These are phyloP conservation scores for Megacollybia platyphylla DNA, from an alignment of 1,284 basidiomycete species.

Conservation along the genomic window DNA sequence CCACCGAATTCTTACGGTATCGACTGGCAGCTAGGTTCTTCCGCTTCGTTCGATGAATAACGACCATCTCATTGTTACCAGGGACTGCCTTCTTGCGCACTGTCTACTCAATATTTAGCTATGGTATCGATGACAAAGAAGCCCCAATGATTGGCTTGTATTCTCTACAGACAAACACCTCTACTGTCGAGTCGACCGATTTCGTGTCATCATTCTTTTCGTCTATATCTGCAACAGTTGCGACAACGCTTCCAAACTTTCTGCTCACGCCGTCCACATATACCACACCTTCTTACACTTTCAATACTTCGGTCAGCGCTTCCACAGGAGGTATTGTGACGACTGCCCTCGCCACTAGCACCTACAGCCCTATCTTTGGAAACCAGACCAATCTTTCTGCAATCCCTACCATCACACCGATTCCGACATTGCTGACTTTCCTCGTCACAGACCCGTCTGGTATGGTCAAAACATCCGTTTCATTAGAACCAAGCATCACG, in stretches of 20 bases:
- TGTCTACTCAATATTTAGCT: constrained; percentile 76
- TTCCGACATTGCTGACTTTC: constrained; percentile 28
- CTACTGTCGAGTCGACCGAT: constrained; percentile 23
- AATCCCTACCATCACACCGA: constrained; percentile 31
- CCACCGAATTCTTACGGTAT: constrained; percentile 64
- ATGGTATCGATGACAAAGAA: constrained; percentile 60
- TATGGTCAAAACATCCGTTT: constrained; percentile 26
- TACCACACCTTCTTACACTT: constrained; percentile 54
- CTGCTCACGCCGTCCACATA: constrained; percentile 56
- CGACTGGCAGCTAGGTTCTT: constrained; percentile 74
- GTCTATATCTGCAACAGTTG: constrained; percentile 48
- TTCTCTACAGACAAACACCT: constrained; percentile 34
- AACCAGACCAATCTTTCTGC: constrained; percentile 23
- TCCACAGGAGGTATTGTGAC: constrained; percentile 37
- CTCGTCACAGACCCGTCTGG: constrained; percentile 32
- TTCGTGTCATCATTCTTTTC: constrained; percentile 44
- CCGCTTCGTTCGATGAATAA: neutral
- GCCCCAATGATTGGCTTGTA: constrained; percentile 67
- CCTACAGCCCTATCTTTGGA: constrained; percentile 46
- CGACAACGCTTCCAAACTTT: constrained; percentile 68
- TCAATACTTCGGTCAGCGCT: constrained; percentile 55
- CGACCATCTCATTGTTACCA: constrained; percentile 9
- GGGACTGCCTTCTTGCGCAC: constrained; percentile 73
- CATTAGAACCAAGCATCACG: constrained; percentile 22
- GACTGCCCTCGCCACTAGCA: constrained; percentile 54